Base-by-base conservation (phyloP, 2,329 filamentous ascomycete species). In the Beauveria sp. region DNA sequence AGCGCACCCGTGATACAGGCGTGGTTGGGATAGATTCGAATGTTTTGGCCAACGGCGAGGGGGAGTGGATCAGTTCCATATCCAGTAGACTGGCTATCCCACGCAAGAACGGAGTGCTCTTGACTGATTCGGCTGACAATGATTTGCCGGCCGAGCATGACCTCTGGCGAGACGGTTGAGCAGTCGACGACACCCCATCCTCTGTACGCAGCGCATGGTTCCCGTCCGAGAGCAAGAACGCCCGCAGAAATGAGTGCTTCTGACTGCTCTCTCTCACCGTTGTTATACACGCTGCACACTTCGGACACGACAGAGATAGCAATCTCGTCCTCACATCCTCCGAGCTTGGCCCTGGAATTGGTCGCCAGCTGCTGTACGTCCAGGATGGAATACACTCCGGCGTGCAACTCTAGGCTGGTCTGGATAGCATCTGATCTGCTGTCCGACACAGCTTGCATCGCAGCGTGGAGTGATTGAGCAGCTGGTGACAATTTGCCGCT, bases 361-460 rank as follows among this genome's bases (percentile, higher is more conserved):
- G 86, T 87, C 0, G 84, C 81, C 0, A 87, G 70, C 67, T 89
- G 86, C 66, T 89, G 86, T 67, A 87, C 78, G 65, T 88, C 86
- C 5, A 88, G 75, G 5, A 86, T 70, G 0, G 85, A 81, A 66
- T 88, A 89, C 1, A 87, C 85, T 0, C 86, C 86, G 0, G 86
- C 86, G 64, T 89, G 86, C 1, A 88, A 70, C 65, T 88, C 86
- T 0, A 88, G 65, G 0, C 47, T 66, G 0, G 67, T 68, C 0
- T 61, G 43, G 0, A 71, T 52, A 1, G 65, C 68, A 14, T 50
- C 51, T 1, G 61, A 50, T 0, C 53, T 63, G 0, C 52, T 0
- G 3, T 2, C 0, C 45, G 22, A 50, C 1, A 67, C 65, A 0
- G 22, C 12, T 0, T 62, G 8, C 0, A 70, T 65, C 0, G 64